Evolutionary conservation across 2,329 filamentous ascomycete species (phyloP).

Genomic region (Neoascochyta sp.): DNA sequence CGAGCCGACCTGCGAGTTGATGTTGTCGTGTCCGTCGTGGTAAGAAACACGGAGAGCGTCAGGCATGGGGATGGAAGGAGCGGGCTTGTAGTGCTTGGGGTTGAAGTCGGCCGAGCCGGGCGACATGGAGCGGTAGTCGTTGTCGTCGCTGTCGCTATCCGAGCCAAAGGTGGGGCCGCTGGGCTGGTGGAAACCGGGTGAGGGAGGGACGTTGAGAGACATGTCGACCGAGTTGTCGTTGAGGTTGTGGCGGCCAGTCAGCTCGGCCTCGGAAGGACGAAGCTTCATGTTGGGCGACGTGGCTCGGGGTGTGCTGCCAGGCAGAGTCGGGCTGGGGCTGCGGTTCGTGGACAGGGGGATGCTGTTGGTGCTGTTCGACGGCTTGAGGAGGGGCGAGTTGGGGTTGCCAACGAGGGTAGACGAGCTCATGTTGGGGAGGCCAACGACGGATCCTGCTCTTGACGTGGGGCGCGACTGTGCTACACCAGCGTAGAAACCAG

Average conservation of each 20-base stretch:
- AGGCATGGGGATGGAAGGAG: constrained; percentile 24
- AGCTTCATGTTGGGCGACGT: constrained; percentile 29
- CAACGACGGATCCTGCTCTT: constrained; percentile 30
- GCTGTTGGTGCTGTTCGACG: constrained; percentile 33
- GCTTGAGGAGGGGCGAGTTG: constrained; percentile 30
- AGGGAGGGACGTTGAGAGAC: constrained; percentile 32
- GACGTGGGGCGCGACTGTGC: constrained; percentile 39
- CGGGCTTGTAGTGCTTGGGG: constrained; percentile 25
- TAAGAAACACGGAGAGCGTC: constrained; percentile 25
- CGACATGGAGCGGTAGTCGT: constrained; percentile 20
- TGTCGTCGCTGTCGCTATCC: constrained; percentile 26
- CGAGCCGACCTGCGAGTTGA: constrained; percentile 29
- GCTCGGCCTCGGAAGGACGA: constrained; percentile 36
- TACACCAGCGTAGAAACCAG: constrained; percentile 41
- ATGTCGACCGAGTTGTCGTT: constrained; percentile 35
- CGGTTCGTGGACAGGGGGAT: constrained; percentile 23
- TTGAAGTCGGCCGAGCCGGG: constrained; percentile 21
- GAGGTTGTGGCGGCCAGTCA: constrained; percentile 33
- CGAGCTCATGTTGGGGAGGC: constrained; percentile 30
- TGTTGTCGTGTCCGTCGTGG: constrained; percentile 13
- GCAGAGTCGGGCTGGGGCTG: constrained; percentile 16
- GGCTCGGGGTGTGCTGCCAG: constrained; percentile 14
- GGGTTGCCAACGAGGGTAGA: constrained; percentile 34
- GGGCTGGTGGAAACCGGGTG: constrained; percentile 22
- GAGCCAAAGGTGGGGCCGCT: constrained; percentile 27